phyloP scores from a whole-genome alignment of 2,329 filamentous ascomycete species.

The Triangularia verruculosa region DNA sequence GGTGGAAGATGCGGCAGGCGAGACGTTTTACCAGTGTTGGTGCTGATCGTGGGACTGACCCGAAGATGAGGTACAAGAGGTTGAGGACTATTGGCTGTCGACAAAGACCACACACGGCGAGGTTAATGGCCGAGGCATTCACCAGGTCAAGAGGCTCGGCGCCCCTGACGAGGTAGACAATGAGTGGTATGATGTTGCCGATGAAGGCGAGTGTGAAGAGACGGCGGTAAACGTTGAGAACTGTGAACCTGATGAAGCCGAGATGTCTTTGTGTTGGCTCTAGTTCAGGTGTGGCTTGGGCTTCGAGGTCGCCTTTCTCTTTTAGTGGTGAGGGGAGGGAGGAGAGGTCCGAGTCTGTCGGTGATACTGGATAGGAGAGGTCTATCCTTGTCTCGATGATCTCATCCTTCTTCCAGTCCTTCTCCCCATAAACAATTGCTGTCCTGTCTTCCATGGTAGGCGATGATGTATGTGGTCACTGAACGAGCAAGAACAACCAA shows the following conservation, averaged over 20 bases:
- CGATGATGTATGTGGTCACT: neutral
- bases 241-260: slow-evolving; percentile 37
- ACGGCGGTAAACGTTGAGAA: slow-evolving; percentile 54
- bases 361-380: neutral
- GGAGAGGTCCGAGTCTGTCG: neutral
- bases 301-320: slow-evolving; percentile 22
- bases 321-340: slow-evolving; percentile 6
- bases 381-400: slow-evolving; percentile 8
- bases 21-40: slow-evolving; percentile 49
- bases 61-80: slow-evolving; percentile 46
- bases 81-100: slow-evolving; percentile 55
- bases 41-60: slow-evolving; percentile 38
- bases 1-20: slow-evolving; percentile 50
- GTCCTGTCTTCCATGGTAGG: neutral
- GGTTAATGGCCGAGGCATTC: slow-evolving; percentile 38
- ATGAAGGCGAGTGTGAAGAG: slow-evolving; percentile 54
- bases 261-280: slow-evolving; percentile 22
- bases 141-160: slow-evolving; percentile 27
- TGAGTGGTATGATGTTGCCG: slow-evolving; percentile 48
- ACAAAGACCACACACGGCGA: slow-evolving; percentile 48
- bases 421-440: neutral
- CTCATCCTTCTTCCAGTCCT: slow-evolving; percentile 3
- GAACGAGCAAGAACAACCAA: neutral
- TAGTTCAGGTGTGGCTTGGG: slow-evolving; percentile 16
- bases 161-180: slow-evolving; percentile 39